Evolutionary conservation across 371 early-diverging fungal species (phyloP).

Genomic region (Haplosporangium sp.): DNA sequence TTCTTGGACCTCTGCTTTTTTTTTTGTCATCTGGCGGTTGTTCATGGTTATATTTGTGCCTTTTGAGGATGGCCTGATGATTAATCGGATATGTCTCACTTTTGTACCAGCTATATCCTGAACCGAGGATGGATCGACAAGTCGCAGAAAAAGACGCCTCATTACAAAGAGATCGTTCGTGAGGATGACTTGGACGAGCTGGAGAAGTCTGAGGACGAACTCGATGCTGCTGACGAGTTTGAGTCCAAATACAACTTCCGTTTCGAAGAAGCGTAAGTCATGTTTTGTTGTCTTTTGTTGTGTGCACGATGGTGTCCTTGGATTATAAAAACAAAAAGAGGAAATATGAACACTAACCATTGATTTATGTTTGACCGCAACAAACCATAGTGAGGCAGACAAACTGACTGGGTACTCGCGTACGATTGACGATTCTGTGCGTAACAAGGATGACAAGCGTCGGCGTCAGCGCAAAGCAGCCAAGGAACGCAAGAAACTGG

Average conservation of each 20-base stretch:
- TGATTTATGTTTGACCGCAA: background rate
- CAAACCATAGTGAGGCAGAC: slow-evolving; percentile 59
- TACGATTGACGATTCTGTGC: slow-evolving; percentile 76
- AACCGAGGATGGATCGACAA: slow-evolving; percentile 96
- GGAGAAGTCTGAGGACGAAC: slow-evolving; percentile 63
- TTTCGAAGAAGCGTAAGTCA: slow-evolving; percentile 85
- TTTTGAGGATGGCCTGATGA: background rate
- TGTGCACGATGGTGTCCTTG: background rate
- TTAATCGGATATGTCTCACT: background rate
- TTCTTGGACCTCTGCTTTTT: background rate
- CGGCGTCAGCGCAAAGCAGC: slow-evolving; percentile 74
- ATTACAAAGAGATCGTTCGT: slow-evolving; percentile 75
- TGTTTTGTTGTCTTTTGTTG: background rate
- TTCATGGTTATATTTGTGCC: background rate
- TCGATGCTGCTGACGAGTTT: slow-evolving; percentile 86
- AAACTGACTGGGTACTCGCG: slow-evolving; percentile 82
- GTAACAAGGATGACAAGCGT: slow-evolving; percentile 79
- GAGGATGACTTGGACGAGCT: slow-evolving; percentile 68
- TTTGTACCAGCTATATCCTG: slow-evolving; percentile 73
- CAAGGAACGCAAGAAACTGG: slow-evolving; percentile 76
- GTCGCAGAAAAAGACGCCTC: slow-evolving; percentile 63
- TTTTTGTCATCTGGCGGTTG: background rate
- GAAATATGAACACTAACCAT: background rate
- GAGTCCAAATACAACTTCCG: slow-evolving; percentile 94
- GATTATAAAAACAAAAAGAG: background rate